These are phyloP conservation scores for Populus davidiana DNA, from an alignment of 345 rosid genomes.

Conservation along the genomic window DNA sequence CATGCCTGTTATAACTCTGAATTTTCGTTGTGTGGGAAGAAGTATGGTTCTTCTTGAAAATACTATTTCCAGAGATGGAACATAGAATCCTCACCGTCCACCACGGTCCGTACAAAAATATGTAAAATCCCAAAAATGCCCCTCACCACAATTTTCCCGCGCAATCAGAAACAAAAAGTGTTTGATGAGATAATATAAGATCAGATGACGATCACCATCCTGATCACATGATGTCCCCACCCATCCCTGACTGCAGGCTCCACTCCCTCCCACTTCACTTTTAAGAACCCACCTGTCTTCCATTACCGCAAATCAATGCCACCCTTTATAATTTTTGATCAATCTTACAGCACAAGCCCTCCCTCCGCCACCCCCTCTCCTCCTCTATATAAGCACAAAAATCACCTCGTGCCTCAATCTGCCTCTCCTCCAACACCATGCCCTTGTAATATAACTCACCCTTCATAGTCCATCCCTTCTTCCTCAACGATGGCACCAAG, in stretches of 20 bases:
- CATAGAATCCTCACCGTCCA: background rate
- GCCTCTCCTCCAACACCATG: background rate
- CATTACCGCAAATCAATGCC: conserved; percentile 64
- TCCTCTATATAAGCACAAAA: background rate
- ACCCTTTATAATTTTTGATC: background rate
- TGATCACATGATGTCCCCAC: conserved; percentile 13
- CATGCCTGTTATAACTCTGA: too few relatives aligned
- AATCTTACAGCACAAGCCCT: background rate
- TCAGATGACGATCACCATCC: conserved; percentile 21
- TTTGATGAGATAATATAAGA: conserved; percentile 4
- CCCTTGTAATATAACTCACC: background rate
- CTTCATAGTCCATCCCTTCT: background rate
- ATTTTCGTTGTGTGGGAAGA: too few relatives aligned
- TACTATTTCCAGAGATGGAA: too few relatives aligned
- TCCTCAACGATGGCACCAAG: conserved; percentile 8
- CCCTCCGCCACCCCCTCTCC: background rate
- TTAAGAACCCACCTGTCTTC: conserved; percentile 48
- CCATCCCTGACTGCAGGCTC: conserved; percentile 16
- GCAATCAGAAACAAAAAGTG: conserved; percentile 1
- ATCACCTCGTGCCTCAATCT: background rate
- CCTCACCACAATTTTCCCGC: conserved; percentile 23
- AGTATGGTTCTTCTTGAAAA: too few relatives aligned
- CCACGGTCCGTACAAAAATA: background rate
- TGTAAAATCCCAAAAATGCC: background rate
- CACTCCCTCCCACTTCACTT: conserved; percentile 12